phyloP scores from a whole-genome alignment of 257 asterid species.

The Leonotis leonurus region DNA sequence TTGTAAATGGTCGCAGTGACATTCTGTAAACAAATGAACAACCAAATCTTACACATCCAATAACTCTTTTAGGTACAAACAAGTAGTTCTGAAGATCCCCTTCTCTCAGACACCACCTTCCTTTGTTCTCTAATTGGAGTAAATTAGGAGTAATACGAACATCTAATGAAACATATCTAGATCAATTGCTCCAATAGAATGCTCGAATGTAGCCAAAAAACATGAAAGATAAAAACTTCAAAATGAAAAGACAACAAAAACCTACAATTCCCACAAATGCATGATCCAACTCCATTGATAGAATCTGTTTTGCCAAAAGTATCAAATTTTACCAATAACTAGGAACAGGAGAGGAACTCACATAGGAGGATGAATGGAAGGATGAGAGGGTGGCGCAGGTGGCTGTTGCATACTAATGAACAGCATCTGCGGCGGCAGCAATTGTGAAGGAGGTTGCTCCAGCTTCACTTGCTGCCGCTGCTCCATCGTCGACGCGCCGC shows the following conservation, averaged over 20 bases:
- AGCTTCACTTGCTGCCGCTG: conserved; percentile 25
- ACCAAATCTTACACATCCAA: background rate
- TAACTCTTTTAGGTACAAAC: background rate
- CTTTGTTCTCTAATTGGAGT: background rate
- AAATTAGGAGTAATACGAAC: background rate
- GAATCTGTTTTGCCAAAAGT: background rate
- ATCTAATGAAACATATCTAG: background rate
- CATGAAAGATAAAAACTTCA: conserved; percentile 8
- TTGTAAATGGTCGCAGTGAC: too few relatives aligned
- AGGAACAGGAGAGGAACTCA: conserved; percentile 27
- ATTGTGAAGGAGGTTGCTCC: conserved; percentile 22
- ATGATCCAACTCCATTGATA: background rate
- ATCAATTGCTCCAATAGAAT: background rate
- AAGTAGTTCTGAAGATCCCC: background rate
- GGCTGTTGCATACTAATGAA: conserved; percentile 40
- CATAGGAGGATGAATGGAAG: conserved; percentile 47
- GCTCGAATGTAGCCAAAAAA: background rate
- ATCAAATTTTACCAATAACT: background rate
- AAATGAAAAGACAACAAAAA: background rate
- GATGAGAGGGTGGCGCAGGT: conserved; percentile 35
- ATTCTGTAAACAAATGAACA: background rate
- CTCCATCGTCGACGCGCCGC: conserved; percentile 27
- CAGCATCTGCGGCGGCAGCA: conserved; percentile 27
- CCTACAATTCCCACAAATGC: background rate
- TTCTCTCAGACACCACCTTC: background rate